Base-by-base conservation (phyloP, 75 land plant genomes). In the Picea sitchensis region DNA sequence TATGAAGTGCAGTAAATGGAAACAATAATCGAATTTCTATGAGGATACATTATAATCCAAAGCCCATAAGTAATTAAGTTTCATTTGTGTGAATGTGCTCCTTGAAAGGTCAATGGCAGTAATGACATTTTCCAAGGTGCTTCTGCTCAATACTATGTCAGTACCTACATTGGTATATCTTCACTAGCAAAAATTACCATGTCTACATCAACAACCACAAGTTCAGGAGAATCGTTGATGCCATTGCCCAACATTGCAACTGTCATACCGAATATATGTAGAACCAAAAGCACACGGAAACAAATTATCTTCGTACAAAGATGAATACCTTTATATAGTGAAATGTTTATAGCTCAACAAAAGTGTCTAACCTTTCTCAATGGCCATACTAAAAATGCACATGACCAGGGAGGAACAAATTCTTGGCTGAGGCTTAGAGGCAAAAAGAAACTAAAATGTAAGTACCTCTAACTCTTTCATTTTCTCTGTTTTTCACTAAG, bases 241-340 rank as follows among this genome's bases (percentile, higher is more conserved):
- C 99, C 99, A 83, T 96, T 95, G 12, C 99, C 99, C 59, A 96
- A 95, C 98, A 94, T 96, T 44, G 95, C 99, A 57, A 96, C 99
- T 0, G 74, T 86, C 47, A 78, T 64, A 15, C 97, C 97, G 56
- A 79, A 81, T 83, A 84, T 85, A 97, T 96, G 90, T 78, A 82
- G 44, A 59, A 11, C 14, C 4, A 23, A 68, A n/a, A 18, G 36
- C 3, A 79, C n/a, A 41, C 59, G 77, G 9, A 69, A 41, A 38
- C n/a, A 17, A 69, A n/a, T 1, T 38, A 47, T 38, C 38, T 69
- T 17, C 11, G 7, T 1, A 5, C 34, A 69, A 38, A 41, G 18
- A 6, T 38, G 20, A 36, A 69, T 44, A 34, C 21, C 36, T 7
- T 18, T 69, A 6, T 34, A n/a, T 9, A 18, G 18, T 17, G 20